phyloP scores from a whole-genome alignment of 441 rosid species.

The Dalechampia spathulata region DNA sequence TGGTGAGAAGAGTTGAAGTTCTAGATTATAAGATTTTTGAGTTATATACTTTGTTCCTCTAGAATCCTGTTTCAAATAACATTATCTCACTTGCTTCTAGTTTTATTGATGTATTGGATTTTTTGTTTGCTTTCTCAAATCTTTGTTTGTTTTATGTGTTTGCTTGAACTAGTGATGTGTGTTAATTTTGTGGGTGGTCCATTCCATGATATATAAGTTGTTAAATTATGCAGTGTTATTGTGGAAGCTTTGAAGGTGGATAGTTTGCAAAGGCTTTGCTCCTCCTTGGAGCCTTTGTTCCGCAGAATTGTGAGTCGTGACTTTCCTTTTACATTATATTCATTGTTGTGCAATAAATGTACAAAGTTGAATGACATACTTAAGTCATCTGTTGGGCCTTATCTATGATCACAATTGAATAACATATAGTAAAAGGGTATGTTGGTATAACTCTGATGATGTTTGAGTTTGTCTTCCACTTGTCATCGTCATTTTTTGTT shows the following conservation, averaged over 20 bases:
- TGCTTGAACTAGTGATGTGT: no score
- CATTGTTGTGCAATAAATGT: neutral
- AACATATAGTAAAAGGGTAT: neutral
- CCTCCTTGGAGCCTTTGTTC: conserved; percentile 94
- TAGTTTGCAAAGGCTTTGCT: conserved; percentile 88
- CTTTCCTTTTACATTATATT: conserved; percentile 5
- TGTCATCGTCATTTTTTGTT: neutral
- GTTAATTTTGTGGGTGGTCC: neutral
- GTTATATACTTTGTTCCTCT: no score
- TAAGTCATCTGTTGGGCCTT: neutral
- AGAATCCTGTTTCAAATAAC: no score
- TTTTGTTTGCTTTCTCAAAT: no score
- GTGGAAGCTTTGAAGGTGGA: conserved; percentile 99
- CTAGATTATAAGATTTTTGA: neutral
- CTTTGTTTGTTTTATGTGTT: neutral
- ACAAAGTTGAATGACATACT: neutral
- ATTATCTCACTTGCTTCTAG: no score
- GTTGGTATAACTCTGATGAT: neutral
- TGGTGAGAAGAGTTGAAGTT: neutral
- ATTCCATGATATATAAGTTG: conserved; percentile 19
- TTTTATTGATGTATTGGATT: no score
- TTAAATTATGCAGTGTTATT: conserved; percentile 63
- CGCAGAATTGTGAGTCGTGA: conserved; percentile 84
- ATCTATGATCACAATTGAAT: neutral
- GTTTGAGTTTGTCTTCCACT: neutral